Base-by-base conservation (phyloP, 1,284 basidiomycete species). In the Filobasidium uniguttulatum region DNA sequence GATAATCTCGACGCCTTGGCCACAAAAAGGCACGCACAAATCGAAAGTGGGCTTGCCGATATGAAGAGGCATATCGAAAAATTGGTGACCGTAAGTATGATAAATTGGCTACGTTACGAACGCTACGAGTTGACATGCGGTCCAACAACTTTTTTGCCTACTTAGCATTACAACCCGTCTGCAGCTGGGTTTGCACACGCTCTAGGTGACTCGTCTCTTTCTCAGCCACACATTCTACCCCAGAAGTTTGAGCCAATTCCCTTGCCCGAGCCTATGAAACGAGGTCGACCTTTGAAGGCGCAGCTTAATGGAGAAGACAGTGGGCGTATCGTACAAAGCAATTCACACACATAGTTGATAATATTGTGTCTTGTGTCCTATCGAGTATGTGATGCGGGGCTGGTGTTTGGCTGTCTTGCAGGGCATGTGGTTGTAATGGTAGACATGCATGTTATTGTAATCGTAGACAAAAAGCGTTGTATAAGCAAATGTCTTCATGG, bases 201-300 rank as follows among this genome's bases (percentile, higher is more conserved):
- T 9, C 46, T 40, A 25, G 20, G 36, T 33, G 46, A 55, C 29
- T 38, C 54, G n/a, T 40, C 49, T 33, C 22, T 52, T 26, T 25
- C 44, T 34, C 47, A 37, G 5, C 38, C 47, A 14, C 47, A 43
- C n/a, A 50, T 43, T n/a, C n/a, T 50, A 5, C 49, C 49, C 4
- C 31, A 28, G 12, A 41, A 33, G 7, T 55, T 52, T 34, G 46
- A 48, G 22, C 47, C 43, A n/a, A 51, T 51, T 15, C 54, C 54
- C 10, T 44, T 55, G 15, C 54, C 54, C 12, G 49, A 55, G 38
- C 54, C 54, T 8, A 46, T 52, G 36, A 50, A 51, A 44, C 47
- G 51, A 28, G 54, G 51, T 15, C 50, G 50, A 29, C 54, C 51
- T 14, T 26, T 28, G 15, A 46, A 46, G n/a, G 12, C 19, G 9